Evolutionary conservation across 352 stramenopile species (phyloP), one percentile per base, ranked within the genome.

Genomic region (Sclerospora graminicola): DNA sequence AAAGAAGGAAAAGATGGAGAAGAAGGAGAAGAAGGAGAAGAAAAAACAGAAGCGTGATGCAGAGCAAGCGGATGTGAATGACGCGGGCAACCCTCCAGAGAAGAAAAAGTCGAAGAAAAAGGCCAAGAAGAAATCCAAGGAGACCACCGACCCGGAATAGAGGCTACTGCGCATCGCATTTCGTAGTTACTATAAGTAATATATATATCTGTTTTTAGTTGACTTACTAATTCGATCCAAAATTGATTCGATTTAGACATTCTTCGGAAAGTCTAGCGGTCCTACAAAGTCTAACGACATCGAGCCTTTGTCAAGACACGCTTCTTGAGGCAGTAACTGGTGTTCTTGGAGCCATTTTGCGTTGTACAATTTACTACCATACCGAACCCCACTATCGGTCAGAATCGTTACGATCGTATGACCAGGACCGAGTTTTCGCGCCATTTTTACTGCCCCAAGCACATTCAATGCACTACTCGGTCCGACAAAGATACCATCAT

Each of bases 401-500:
- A 94, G 26, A 14, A 94, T 80, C 13, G 82, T 94, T 23, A 89
- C 79, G 21, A 94, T 55, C 0, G 70, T 88, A 50, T 79, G 63
- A 2, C 79, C 79, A 0, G 63, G 69, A 5, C 77, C 76, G 16
- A 93, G 54, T 23, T 74, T 58, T 2, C 73, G 66, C 20, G 79
- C 76, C 67, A 84, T 80, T 48, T 89, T 87, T n/a, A 91, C 69
- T 3, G 79, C 83, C 4, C 76, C 83, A 0, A 89, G 61, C 8
- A 73, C 69, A 49, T 94, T 94, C 36, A 90, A 21, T 8, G 78
- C 73, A 5, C 79, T 79, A 9, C 78, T 89, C 0, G 77, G 72
- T 1, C 94, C 91, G 38, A 95, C 92, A 58, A 97, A 97, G 50
- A 98, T 71, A 1, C 78, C 78, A 42, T 98, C 90, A 41, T 96